Conservation (phyloP, 768 basidiomycete species). For the Tylopilus vinaceipallidus region DNA sequence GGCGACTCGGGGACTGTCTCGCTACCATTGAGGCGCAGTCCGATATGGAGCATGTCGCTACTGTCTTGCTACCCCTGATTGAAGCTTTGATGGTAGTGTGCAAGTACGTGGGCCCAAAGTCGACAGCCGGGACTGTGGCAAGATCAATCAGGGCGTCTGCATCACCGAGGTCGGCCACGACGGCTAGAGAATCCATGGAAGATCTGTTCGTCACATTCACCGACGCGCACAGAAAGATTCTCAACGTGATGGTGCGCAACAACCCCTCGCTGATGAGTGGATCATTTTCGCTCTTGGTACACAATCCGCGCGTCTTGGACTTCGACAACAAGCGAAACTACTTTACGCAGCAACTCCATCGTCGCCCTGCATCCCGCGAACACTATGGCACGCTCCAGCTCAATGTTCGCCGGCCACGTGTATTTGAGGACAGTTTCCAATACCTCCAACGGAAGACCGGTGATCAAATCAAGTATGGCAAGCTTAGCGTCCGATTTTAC, state of each 20-base stretch:
- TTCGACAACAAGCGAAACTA: constrained; percentile 99
- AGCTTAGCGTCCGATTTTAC: constrained; percentile 93
- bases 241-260: constrained; percentile 97
- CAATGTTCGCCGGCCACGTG: constrained; percentile 84
- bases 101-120: constrained; percentile 83
- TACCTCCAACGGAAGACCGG: constrained; percentile 85
- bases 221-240: constrained; percentile 86
- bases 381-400: constrained; percentile 82
- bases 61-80: constrained; percentile 89
- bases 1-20: constrained; percentile 85
- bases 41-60: constrained; percentile 84
- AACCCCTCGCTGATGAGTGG: constrained; percentile 98
- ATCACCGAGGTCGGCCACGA: constrained; percentile 67
- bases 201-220: constrained; percentile 94
- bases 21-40: constrained; percentile 76
- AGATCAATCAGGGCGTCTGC: constrained; percentile 61
- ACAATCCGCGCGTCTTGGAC: constrained; percentile 95
- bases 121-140: constrained; percentile 39
- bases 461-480: constrained; percentile 97
- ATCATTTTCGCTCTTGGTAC: constrained; percentile 93
- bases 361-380: constrained; percentile 74
- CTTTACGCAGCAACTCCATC: constrained; percentile 89
- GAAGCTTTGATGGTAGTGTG: constrained; percentile 98
- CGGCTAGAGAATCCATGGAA: constrained; percentile 75
- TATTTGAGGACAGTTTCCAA: constrained; percentile 98